These are phyloP conservation scores for Candida quercuum DNA, from an alignment of 805 yeast species.

Conservation along the genomic window DNA sequence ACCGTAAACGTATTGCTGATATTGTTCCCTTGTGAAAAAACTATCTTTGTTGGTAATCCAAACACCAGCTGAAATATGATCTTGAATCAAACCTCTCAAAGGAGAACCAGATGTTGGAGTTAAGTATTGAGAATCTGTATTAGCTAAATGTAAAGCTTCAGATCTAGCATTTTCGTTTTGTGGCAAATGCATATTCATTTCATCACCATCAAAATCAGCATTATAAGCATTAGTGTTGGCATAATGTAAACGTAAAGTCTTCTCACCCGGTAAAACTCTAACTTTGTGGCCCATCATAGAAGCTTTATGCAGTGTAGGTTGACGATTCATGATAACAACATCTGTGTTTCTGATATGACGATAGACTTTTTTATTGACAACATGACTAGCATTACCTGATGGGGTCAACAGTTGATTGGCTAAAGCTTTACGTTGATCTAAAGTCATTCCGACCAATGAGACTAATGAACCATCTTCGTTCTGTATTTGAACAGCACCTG, in stretches of 20 bases:
- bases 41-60: constrained; percentile 95
- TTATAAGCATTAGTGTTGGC: constrained; percentile 99
- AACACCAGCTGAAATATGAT: constrained; percentile 97
- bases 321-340: constrained; percentile 97
- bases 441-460: constrained; percentile 80
- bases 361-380: constrained; percentile 84
- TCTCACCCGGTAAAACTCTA: constrained; percentile 94
- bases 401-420: constrained; percentile 96
- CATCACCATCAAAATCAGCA: constrained; percentile 99
- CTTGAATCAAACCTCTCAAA: constrained; percentile 97
- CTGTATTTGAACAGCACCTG: constrained; percentile 95
- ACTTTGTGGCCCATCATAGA: constrained; percentile 99
- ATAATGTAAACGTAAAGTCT: constrained; percentile 92
- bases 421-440: constrained; percentile 90
- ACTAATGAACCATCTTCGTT: constrained; percentile 88
- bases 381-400: constrained; percentile 44
- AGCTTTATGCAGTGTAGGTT: constrained; percentile 97
- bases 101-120: constrained; percentile 99
- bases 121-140: constrained; percentile 94
- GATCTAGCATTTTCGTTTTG: constrained; percentile 96
- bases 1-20: constrained; percentile 91
- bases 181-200: constrained; percentile 99
- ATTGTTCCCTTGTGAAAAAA: constrained; percentile 84
- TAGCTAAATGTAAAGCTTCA: constrained; percentile 91
- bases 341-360: constrained; percentile 94